Evolutionary conservation across 352 stramenopile species (phyloP).

Genomic region (Aphanomyces invadans): DNA sequence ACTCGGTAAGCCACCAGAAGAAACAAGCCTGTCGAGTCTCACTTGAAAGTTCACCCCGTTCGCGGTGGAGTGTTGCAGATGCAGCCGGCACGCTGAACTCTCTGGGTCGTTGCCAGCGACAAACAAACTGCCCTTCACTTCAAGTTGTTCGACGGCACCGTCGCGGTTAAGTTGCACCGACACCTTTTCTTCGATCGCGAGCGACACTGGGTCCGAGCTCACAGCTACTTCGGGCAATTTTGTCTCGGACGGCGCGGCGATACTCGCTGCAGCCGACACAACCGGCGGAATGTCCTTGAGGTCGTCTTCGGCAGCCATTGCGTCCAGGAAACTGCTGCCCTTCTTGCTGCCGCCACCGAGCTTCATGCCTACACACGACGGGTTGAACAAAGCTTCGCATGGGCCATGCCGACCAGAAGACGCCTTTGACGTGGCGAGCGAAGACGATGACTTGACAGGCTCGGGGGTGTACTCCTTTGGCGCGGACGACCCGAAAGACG

Average conservation of each 20-base stretch:
- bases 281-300: conserved; percentile 82
- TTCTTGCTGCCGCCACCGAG: conserved; percentile 40
- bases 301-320: conserved; percentile 78
- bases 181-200: conserved; percentile 83
- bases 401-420: conserved; percentile 22
- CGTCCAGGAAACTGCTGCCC: conserved; percentile 79
- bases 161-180: conserved; percentile 76
- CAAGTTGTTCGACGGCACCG: conserved; percentile 70
- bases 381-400: too few relatives aligned
- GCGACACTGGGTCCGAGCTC: conserved; percentile 72
- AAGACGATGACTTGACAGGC: conserved; percentile 35
- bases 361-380: conserved; percentile 42
- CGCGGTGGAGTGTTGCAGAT: conserved; percentile 51
- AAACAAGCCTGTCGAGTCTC: too few relatives aligned
- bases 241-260: conserved; percentile 45
- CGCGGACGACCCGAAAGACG: conserved; percentile 18
- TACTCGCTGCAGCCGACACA: conserved; percentile 31
- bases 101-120: conserved; percentile 74
- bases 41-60: conserved; percentile 75
- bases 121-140: conserved; percentile 82
- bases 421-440: conserved; percentile 35
- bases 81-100: conserved; percentile 59
- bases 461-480: conserved; percentile 49
- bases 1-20: conserved; percentile 4
- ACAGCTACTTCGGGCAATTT: conserved; percentile 55